Evolutionary conservation across 2,329 filamentous ascomycete species (phyloP).

Genomic region (Fusarium nematophilum): DNA sequence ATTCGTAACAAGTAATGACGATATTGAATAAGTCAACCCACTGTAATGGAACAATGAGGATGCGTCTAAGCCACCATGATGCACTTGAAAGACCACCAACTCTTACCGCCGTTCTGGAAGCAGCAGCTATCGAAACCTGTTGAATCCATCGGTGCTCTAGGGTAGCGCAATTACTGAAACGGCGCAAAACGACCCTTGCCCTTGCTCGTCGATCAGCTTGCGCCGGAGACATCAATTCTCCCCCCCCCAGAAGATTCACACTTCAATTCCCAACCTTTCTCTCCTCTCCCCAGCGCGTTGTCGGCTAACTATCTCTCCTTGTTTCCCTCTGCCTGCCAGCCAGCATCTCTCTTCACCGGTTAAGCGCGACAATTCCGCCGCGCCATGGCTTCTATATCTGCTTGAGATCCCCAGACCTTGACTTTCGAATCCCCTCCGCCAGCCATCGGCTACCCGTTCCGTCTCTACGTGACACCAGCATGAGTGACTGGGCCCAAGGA

Average conservation of each 20-base stretch:
- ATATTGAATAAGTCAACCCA: no score
- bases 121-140: background rate
- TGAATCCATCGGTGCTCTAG: background rate
- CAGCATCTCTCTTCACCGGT: background rate
- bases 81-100: no score
- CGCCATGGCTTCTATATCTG: slow-evolving; percentile 22
- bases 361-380: background rate
- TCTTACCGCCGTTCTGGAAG: no score
- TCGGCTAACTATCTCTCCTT: background rate
- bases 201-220: slow-evolving; percentile 15
- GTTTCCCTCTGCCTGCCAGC: background rate
- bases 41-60: no score
- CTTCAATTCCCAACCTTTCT: slow-evolving; percentile 2
- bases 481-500: slow-evolving; percentile 46
- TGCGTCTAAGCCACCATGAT: no score
- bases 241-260: slow-evolving; percentile 14
- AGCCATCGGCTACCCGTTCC: background rate
- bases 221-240: slow-evolving; percentile 5
- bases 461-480: slow-evolving; percentile 11
- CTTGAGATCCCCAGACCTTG: slow-evolving; percentile 14
- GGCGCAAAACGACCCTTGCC: slow-evolving; percentile 4
- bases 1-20: no score
- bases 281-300: background rate
- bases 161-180: background rate
- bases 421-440: slow-evolving; percentile 1